phyloP scores from a whole-genome alignment of 352 stramenopile species.

The Phytophthora constricta region DNA sequence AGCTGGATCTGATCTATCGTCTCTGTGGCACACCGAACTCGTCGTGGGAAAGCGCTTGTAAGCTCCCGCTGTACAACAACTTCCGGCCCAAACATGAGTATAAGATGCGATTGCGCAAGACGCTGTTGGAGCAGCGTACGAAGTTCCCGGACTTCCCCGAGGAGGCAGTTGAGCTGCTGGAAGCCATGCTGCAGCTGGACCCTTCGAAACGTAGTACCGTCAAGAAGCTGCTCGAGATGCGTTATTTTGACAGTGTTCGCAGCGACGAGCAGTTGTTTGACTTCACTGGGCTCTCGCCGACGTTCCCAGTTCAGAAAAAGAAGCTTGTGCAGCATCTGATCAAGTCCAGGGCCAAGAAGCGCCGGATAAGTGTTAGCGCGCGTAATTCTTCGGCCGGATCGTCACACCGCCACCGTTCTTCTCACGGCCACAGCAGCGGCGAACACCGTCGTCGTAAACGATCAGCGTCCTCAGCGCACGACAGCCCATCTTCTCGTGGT shows the following conservation, averaged over 20 bases:
- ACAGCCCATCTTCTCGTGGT: constrained; percentile 14
- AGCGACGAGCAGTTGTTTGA: constrained; percentile 34
- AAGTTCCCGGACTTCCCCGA: constrained; percentile 62
- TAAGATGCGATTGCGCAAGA: constrained; percentile 81
- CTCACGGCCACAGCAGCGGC: constrained; percentile 31
- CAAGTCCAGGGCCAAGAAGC: constrained; percentile 51
- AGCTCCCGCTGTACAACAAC: constrained; percentile 58
- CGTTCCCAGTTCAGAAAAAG: constrained; percentile 64
- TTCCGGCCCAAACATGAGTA: constrained; percentile 80
- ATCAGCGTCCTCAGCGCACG: constrained; percentile 25
- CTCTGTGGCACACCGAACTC: constrained; percentile 71
- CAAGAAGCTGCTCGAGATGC: constrained; percentile 63
- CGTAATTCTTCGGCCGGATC: constrained; percentile 19
- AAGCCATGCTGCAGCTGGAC: constrained; percentile 81
- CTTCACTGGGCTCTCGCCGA: constrained; percentile 53
- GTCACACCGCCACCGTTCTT: constrained; percentile 25
- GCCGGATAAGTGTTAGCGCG: constrained; percentile 22
- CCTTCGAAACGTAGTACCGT: constrained; percentile 57
- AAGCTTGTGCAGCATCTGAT: constrained; percentile 63
- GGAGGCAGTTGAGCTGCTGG: constrained; percentile 67
- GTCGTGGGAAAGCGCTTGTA: constrained; percentile 56
- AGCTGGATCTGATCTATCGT: constrained; percentile 84
- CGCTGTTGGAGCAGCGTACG: constrained; percentile 65
- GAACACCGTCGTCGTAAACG: constrained; percentile 37
- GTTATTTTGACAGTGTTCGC: constrained; percentile 64